phyloP scores from a whole-genome alignment of 345 rosid genomes.

The Lagerstroemia speciosa region DNA sequence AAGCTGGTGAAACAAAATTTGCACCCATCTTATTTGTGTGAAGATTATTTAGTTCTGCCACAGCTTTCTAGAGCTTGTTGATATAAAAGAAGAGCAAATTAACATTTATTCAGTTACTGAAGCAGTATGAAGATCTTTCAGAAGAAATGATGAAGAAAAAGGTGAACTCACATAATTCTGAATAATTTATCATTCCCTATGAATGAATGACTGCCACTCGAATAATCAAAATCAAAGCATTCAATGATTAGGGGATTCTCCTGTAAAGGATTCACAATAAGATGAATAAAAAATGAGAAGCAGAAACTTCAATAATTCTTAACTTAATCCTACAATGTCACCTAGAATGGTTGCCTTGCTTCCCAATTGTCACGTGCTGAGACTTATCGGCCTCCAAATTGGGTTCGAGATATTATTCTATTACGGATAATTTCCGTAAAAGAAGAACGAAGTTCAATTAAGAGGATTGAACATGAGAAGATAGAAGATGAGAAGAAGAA shows the following conservation, averaged over 20 bases:
- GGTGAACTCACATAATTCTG: too few species aligned
- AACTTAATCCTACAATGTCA: background rate
- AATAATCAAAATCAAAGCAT: conserved; percentile 79
- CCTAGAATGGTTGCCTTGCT: conserved; percentile 51
- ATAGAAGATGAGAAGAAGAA: too few species aligned
- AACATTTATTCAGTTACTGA: too few species aligned
- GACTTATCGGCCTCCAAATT: conserved; percentile 47
- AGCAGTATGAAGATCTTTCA: background rate
- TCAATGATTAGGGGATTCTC: conserved; percentile 69
- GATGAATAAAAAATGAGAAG: background rate
- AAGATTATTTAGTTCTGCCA: conserved; percentile 56
- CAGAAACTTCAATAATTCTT: background rate
- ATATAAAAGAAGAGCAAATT: conserved; percentile 7
- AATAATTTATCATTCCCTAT: conserved; percentile 48
- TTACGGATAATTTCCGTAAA: too few species aligned
- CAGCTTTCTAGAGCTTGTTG: conserved; percentile 61
- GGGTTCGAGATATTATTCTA: conserved; percentile 73
- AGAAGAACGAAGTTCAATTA: too few species aligned
- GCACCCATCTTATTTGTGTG: conserved; percentile 33
- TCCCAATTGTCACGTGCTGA: conserved; percentile 76
- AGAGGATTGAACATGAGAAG: too few species aligned
- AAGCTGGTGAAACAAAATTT: conserved; percentile 35
- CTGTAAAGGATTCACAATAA: conserved; percentile 25
- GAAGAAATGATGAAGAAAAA: background rate
- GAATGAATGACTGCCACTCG: conserved; percentile 53